Conservation (phyloP, 169 alveolate species). For the Cryptosporidium baileyi region DNA sequence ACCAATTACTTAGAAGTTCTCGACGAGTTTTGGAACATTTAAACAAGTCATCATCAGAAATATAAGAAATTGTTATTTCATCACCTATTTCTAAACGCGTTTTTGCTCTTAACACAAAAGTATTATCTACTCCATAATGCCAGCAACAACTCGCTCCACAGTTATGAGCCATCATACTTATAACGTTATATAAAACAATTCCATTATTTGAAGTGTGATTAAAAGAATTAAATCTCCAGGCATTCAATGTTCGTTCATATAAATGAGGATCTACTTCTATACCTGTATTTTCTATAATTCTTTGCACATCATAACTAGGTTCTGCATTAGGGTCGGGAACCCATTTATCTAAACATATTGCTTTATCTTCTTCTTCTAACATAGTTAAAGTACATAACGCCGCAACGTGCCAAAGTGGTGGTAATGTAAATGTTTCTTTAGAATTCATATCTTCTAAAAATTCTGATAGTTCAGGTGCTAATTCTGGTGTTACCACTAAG, state of each 20-base stretch:
- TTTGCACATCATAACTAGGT: constrained; percentile 59
- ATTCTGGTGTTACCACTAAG: constrained; percentile 79
- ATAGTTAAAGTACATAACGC: constrained; percentile 79
- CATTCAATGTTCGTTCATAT: constrained; percentile 75
- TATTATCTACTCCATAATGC: constrained; percentile 83
- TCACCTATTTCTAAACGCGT: constrained; percentile 80
- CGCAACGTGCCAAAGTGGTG: constrained; percentile 86
- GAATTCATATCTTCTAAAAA: constrained; percentile 68
- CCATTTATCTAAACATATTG: constrained; percentile 76
- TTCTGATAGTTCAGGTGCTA: constrained; percentile 76
- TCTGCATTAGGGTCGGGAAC: constrained; percentile 79
- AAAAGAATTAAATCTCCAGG: constrained; percentile 85
- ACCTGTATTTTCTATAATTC: constrained; percentile 60
- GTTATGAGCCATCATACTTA: constrained; percentile 83
- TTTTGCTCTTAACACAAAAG: constrained; percentile 81
- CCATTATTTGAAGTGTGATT: constrained; percentile 82
- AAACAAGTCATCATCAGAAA: constrained; percentile 82
- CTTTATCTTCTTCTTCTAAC: constrained; percentile 71
- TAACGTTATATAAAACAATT: constrained; percentile 71
- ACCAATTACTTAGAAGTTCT: constrained; percentile 81
- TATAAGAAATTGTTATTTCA: constrained; percentile 84
- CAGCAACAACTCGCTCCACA: constrained; percentile 86
- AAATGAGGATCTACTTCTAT: constrained; percentile 61
- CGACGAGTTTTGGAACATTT: constrained; percentile 83
- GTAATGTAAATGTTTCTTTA: constrained; percentile 69